Evolutionary conservation across 352 stramenopile genomes (phyloP), one percentile per base, ranked within the genome.

Genomic region (Poterioochromonas sp.): DNA sequence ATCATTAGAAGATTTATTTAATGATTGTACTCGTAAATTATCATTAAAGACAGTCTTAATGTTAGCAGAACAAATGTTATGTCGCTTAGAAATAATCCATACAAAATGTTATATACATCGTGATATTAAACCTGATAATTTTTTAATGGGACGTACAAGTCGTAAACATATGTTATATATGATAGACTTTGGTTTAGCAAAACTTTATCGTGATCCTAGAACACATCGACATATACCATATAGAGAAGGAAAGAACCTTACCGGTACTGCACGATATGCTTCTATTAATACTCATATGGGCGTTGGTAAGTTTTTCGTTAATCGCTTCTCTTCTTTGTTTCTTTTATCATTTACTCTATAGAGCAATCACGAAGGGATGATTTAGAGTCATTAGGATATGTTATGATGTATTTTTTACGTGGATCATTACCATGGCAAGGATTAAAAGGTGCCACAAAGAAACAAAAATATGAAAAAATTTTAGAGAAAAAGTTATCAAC

Each of bases 71-170:
- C 90, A 97, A 83, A 82, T 97, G 8, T 77, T 97, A 15, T 90
- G 86, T 70, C 84, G 92, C 63, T 76, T 97, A 29, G 93, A 97
- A 85, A 97, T 94, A 78, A 88, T 97, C 0, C 93, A 97, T 83
- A 94, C 89, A 43, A 97, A 97, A 84, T 88, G 85, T 51, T 97
- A 96, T 79, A 97, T 97, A 82, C 93, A 97, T 83, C 84, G 93
- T 40, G 92, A 97, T 83, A 91, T 97, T 68, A 97, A 97, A 83
- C 93, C 93, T 15, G 92, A 97, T 83, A 97, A 97, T 85, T 97
- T 97, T 80, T 82, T 97, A 0, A 95, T 97, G 80, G 93, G 92
- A 54, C 84, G 94, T 11, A 91, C 92, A 26, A 91, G 93, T 73
- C 82, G 89, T 20, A 87, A 92, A 58, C 91, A 91, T 76, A 87